Evolutionary conservation across 108 stramenopile species (phyloP).

Genomic region (Pinguiococcus pyrenoidosus): DNA sequence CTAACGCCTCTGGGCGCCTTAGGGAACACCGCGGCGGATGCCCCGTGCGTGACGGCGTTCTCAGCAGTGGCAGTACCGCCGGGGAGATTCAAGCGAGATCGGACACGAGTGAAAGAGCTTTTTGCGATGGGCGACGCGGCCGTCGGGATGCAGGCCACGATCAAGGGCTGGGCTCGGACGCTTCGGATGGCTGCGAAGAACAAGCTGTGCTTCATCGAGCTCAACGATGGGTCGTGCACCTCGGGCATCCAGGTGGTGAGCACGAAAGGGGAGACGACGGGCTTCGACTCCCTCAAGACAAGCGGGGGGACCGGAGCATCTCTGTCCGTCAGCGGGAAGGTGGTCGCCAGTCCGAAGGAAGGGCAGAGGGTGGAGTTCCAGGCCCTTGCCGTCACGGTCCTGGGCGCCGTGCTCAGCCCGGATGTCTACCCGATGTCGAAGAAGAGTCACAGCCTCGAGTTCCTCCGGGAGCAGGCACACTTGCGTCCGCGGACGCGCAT

Average conservation of each 20-base stretch:
- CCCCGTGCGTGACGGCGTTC: not conserved
- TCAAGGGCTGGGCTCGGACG: constrained; percentile 62
- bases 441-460: constrained; percentile 54
- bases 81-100: not conserved
- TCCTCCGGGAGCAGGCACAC: constrained; percentile 56
- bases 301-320: constrained; percentile 47
- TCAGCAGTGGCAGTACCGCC: not conserved
- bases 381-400: constrained; percentile 34
- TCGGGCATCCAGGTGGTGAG: constrained; percentile 45
- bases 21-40: too few relatives aligned
- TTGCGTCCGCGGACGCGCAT: constrained; percentile 46
- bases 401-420: constrained; percentile 34
- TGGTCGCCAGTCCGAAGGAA: constrained; percentile 40
- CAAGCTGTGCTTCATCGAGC: constrained; percentile 53
- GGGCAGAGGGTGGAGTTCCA: constrained; percentile 57
- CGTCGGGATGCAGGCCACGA: constrained; percentile 46
- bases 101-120: constrained; percentile 11
- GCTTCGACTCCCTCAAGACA: constrained; percentile 39
- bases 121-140: constrained; percentile 4
- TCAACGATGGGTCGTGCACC: constrained; percentile 58
- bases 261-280: constrained; percentile 20
- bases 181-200: constrained; percentile 45
- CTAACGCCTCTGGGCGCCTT: not conserved
- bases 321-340: constrained; percentile 38
- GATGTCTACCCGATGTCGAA: constrained; percentile 29